Evolutionary conservation across 495 filamentous ascomycete genomes (phyloP), one percentile per base, ranked within the genome.

Genomic region (Annulohypoxylon stygium): DNA sequence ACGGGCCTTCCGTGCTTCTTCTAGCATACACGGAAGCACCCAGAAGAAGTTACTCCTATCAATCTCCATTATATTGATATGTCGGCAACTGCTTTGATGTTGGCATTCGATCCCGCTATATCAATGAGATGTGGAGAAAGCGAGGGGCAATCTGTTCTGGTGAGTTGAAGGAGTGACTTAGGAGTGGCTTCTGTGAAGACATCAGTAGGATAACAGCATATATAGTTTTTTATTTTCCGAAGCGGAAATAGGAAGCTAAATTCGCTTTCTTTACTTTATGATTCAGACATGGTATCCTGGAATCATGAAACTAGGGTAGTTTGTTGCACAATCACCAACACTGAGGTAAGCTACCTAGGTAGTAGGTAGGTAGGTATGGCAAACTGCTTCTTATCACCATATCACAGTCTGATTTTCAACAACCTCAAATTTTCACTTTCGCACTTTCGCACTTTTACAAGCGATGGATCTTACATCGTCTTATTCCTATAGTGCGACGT

Each of bases 61-160:
- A 64, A 95, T 75, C 41, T 94, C 91, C 93, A 96, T 95, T 61
- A 5, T 34, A 57, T 60, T 30, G 33, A 37, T 33, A 50, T 60
- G 33, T 11, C 43, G 4, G 30, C 18, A 5, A 4, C 18, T 34
- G 39, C 10, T 33, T 11, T 12, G 16, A 14, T 3, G 16, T 16
- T 12, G 9, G 30, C 10, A 10, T 43, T 50, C 11, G 36, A 51
- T 36, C 48, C 10, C 26, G 18, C 50, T 33, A 3, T 2, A 26
- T 23, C 3, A 43, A 25, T 7, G 9, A 26, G 45, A 23, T 12
- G 37, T 60, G 16, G 8, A 9, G 10, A 18, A 14, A 33, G 39
- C 11, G 41, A 33, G 20, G 51, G 23, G 51, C 26, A 26, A 33
- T 55, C 10, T 4, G 25, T 2, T 34, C 4, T 16, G 1, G 20